Percentiles rank a stretch among this genome's conserved stretches.
These are phyloP conservation scores for Chalaropsis thielavioides DNA, from an alignment of 2,329 filamentous ascomycete species.

Conservation along the genomic window DNA sequence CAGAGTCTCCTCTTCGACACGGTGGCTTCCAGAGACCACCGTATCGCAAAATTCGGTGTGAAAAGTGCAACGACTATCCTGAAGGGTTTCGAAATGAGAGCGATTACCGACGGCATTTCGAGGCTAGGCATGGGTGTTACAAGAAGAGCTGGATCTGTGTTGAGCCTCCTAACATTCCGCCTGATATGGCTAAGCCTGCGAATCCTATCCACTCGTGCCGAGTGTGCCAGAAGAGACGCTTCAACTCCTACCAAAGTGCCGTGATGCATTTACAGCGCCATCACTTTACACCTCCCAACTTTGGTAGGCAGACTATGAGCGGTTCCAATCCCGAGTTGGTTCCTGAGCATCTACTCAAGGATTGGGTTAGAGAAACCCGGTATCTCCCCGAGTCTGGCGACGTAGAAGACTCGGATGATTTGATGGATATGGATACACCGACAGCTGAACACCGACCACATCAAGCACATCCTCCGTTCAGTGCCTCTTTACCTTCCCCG, in stretches of 20 bases:
- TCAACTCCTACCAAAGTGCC: slow-evolving; percentile 45
- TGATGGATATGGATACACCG: slow-evolving; percentile 13
- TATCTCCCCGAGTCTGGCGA: slow-evolving; percentile 34
- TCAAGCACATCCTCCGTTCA: slow-evolving; percentile 10
- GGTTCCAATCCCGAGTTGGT: slow-evolving; percentile 36
- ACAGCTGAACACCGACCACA: slow-evolving; percentile 12
- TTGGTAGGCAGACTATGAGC: slow-evolving; percentile 35
- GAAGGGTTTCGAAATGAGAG: slow-evolving; percentile 85
- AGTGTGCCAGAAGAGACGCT: slow-evolving; percentile 34
- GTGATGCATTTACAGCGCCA: slow-evolving; percentile 43
- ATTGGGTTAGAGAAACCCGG: slow-evolving; percentile 43
- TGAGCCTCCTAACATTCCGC: slow-evolving; percentile 30
- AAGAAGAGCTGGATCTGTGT: slow-evolving; percentile 44
- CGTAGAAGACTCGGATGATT: slow-evolving; percentile 34
- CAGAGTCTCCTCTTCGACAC: slow-evolving; percentile 6
- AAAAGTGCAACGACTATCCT: slow-evolving; percentile 64
- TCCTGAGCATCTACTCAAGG: slow-evolving; percentile 41
- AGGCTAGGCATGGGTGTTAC: slow-evolving; percentile 41
- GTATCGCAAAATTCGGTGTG: slow-evolving; percentile 57
- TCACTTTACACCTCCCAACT: slow-evolving; percentile 42
- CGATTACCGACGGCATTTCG: slow-evolving; percentile 57
- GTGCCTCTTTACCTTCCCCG: slow-evolving; percentile 14
- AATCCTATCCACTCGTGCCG: background rate
- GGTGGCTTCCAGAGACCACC: slow-evolving; percentile 33
- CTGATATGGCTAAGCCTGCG: slow-evolving; percentile 4